A percentile compares a stretch with the other conserved stretches of the same genome.
These are phyloP conservation scores for Coniferiporia sulphurascens DNA, from an alignment of 1,284 basidiomycete species.

Conservation along the genomic window DNA sequence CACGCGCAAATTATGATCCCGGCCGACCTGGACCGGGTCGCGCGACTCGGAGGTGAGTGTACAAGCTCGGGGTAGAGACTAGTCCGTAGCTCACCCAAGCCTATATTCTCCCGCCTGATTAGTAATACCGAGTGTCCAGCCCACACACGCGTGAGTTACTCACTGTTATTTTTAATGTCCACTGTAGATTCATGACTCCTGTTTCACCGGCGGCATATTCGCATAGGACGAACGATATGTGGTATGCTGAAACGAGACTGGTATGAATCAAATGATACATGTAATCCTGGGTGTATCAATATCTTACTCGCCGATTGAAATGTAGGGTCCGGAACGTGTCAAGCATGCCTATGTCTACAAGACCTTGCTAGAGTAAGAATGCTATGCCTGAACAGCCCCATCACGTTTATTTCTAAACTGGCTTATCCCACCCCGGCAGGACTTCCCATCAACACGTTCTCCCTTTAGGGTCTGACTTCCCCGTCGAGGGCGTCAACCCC, in stretches of 20 bases:
- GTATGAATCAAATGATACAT: slow-evolving; percentile 31
- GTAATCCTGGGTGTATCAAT: not conserved
- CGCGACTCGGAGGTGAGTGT: slow-evolving; percentile 36
- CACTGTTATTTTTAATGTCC: not conserved
- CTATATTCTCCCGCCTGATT: not conserved
- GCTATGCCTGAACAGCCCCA: not conserved
- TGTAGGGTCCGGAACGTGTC: slow-evolving; percentile 72
- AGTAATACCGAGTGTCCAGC: slow-evolving; percentile 53
- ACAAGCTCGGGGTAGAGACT: not conserved
- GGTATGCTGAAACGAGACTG: slow-evolving; percentile 78
- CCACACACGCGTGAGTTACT: slow-evolving; percentile 61
- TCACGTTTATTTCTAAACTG: not conserved
- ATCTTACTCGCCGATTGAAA: slow-evolving; percentile 1
- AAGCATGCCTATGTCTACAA: slow-evolving; percentile 88
- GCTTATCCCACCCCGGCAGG: slow-evolving; percentile 25
- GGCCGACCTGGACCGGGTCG: slow-evolving; percentile 40
- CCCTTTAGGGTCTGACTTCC: slow-evolving; percentile 88
- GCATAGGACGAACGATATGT: slow-evolving; percentile 83
- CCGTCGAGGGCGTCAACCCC: slow-evolving; percentile 81
- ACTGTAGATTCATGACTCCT: not conserved
- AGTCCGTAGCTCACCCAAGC: not conserved
- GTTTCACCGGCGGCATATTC: slow-evolving; percentile 1
- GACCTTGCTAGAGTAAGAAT: slow-evolving; percentile 57
- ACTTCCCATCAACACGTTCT: slow-evolving; percentile 51
- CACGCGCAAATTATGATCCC: slow-evolving; percentile 48